Evolutionary conservation across 805 yeast genomes (phyloP).

Genomic region (Wickerhamiella occidentalis): DNA sequence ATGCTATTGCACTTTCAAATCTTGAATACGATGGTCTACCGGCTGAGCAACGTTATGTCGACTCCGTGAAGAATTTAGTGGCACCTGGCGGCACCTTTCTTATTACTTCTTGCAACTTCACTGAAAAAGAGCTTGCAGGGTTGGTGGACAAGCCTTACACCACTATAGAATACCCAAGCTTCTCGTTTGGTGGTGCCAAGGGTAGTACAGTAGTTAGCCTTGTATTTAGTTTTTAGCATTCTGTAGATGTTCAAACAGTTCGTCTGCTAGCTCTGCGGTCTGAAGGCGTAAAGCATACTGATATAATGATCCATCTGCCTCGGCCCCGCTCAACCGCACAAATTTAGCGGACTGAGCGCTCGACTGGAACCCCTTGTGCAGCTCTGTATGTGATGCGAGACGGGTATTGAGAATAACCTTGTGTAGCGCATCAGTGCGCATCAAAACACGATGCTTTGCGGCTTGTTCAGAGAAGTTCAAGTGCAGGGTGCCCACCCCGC

Average conservation of each 20-base stretch:
- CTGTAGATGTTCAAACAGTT: slow-evolving; percentile 35
- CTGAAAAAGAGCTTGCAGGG: slow-evolving; percentile 56
- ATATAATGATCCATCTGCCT: slow-evolving; percentile 51
- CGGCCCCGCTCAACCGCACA: slow-evolving; percentile 58
- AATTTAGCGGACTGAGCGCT: slow-evolving; percentile 77
- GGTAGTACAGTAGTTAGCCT: slow-evolving; percentile 84
- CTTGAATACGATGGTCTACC: slow-evolving; percentile 34
- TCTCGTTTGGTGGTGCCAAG: slow-evolving; percentile 77
- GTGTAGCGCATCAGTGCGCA: slow-evolving; percentile 82
- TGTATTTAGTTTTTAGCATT: slow-evolving; percentile 40
- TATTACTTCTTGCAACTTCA: slow-evolving; percentile 90
- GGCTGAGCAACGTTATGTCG: slow-evolving; percentile 39
- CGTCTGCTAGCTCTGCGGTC: slow-evolving; percentile 46
- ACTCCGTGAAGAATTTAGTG: slow-evolving; percentile 45
- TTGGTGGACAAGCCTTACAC: slow-evolving; percentile 47
- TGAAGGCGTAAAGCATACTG: slow-evolving; percentile 76
- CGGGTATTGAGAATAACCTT: slow-evolving; percentile 72
- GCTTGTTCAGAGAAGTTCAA: slow-evolving; percentile 39
- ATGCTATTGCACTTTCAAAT: slow-evolving; percentile 86
- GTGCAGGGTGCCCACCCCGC: slow-evolving; percentile 83
- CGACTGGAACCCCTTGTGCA: slow-evolving; percentile 72
- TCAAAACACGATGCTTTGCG: slow-evolving; percentile 53
- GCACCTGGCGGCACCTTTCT: slow-evolving; percentile 46
- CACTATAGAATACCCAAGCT: slow-evolving; percentile 62
- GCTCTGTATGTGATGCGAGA: slow-evolving; percentile 46